A percentile compares a stretch with the other conserved stretches of the same genome.
phyloP scores from a whole-genome alignment of 1,284 basidiomycete species.

The Irpex rosettiformis region DNA sequence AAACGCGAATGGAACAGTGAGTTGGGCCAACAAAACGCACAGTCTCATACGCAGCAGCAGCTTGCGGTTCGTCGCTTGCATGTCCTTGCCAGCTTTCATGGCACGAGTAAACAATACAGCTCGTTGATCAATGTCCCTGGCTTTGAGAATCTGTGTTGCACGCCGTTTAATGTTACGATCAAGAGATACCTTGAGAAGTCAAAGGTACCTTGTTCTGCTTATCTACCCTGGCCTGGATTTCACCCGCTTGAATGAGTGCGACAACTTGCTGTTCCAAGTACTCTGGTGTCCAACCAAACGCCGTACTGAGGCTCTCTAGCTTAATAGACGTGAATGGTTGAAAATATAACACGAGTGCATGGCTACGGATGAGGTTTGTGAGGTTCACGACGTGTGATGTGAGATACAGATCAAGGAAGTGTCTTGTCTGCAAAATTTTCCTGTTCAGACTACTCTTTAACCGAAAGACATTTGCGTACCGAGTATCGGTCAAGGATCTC shows the following conservation, averaged over 20 bases:
- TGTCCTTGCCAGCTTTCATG: slow-evolving; percentile 66
- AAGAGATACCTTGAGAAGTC: background rate
- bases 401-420: slow-evolving; percentile 75
- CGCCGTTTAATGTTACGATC: background rate
- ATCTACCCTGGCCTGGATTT: slow-evolving; percentile 78
- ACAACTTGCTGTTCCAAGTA: slow-evolving; percentile 72
- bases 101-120: slow-evolving; percentile 71
- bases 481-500: slow-evolving; percentile 69
- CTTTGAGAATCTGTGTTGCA: slow-evolving; percentile 58
- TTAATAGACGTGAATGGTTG: slow-evolving; percentile 79
- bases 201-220: slow-evolving; percentile 67
- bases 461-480: slow-evolving; percentile 44
- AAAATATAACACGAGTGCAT: slow-evolving; percentile 81
- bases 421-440: slow-evolving; percentile 51
- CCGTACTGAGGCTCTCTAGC: slow-evolving; percentile 73
- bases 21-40: slow-evolving; percentile 40
- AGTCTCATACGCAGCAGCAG: slow-evolving; percentile 73
- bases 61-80: slow-evolving; percentile 70
- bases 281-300: slow-evolving; percentile 78
- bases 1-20: background rate
- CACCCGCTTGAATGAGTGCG: slow-evolving; percentile 67
- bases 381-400: slow-evolving; percentile 58
- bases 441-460: background rate
- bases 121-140: slow-evolving; percentile 70
- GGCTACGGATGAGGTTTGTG: slow-evolving; percentile 62